A percentile compares a stretch with the other conserved stretches of the same genome.
Conservation (phyloP, 2,329 filamentous ascomycete genomes). For the Scortechinia acanthostroma region DNA sequence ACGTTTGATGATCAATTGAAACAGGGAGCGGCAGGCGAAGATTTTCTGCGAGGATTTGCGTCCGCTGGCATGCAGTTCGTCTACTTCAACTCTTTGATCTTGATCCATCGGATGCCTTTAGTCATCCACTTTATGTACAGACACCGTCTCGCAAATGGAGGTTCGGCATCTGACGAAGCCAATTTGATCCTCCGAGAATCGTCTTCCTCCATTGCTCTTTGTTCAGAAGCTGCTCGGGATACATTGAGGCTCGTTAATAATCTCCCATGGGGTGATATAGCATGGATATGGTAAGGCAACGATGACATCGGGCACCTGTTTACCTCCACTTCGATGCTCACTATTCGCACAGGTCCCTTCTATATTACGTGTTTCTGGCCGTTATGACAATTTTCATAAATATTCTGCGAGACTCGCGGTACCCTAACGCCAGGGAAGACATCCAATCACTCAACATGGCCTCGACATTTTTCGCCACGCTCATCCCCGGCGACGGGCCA, state of each 20-base stretch:
- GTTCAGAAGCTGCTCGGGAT: not conserved
- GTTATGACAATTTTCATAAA: not conserved
- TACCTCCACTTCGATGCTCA: too few species aligned
- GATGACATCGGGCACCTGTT: too few species aligned
- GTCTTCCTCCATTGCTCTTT: not conserved
- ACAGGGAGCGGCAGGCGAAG: not conserved
- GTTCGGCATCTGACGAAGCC: not conserved
- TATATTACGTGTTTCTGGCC: not conserved
- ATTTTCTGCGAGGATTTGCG: not conserved
- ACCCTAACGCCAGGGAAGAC: not conserved
- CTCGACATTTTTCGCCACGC: not conserved
- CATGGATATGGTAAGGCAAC: not conserved
- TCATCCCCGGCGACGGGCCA: not conserved
- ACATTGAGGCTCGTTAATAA: not conserved
- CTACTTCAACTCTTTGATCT: not conserved
- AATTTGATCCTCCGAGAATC: not conserved
- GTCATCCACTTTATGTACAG: not conserved
- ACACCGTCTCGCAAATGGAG: not conserved
- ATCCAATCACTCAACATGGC: not conserved
- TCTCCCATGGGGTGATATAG: not conserved
- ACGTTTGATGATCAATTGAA: not conserved
- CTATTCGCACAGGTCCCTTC: not conserved
- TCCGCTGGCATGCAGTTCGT: not conserved
- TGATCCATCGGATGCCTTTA: conserved; percentile 1
- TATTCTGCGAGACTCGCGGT: not conserved